A percentile compares a stretch with the other conserved stretches of the same genome.
These are phyloP conservation scores for Stellera chamaejasme DNA, from an alignment of 345 rosid species.

Conservation along the genomic window DNA sequence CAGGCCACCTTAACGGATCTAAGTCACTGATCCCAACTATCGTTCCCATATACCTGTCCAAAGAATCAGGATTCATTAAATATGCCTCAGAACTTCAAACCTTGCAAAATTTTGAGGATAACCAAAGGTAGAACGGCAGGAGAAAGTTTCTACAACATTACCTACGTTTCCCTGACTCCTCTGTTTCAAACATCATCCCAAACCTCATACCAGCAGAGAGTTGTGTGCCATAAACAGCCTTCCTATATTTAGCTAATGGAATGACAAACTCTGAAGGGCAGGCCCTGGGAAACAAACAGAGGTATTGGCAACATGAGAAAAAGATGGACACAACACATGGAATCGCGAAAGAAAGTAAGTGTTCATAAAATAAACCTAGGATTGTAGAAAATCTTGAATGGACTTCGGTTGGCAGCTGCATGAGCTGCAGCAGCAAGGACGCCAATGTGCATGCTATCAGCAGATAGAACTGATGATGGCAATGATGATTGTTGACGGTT, in stretches of 20 bases:
- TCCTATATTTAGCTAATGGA: slow-evolving; percentile 69
- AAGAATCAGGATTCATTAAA: not conserved
- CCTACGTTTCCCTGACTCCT: slow-evolving; percentile 94
- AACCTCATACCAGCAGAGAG: slow-evolving; percentile 95
- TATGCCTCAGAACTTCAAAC: not conserved
- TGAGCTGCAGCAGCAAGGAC: slow-evolving; percentile 99
- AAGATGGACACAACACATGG: not conserved
- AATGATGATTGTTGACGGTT: slow-evolving; percentile 85
- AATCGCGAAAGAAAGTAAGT: not conserved
- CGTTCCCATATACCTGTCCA: slow-evolving; percentile 93
- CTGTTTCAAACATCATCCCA: slow-evolving; percentile 99
- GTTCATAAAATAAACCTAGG: slow-evolving; percentile 53
- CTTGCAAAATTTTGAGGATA: too few species aligned
- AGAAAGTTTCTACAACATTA: slow-evolving; percentile 14
- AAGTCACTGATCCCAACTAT: slow-evolving; percentile 71
- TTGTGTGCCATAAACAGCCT: slow-evolving; percentile 80
- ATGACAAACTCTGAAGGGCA: slow-evolving; percentile 97
- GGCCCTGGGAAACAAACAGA: slow-evolving; percentile 40
- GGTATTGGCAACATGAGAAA: slow-evolving; percentile 5
- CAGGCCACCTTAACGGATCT: slow-evolving; percentile 95
- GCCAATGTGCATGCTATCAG: slow-evolving; percentile 99
- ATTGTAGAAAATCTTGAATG: slow-evolving; percentile 89
- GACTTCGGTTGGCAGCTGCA: slow-evolving; percentile 76
- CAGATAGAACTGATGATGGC: slow-evolving; percentile 91
- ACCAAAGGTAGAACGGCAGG: not conserved